Conservation (phyloP, 2,329 filamentous ascomycete genomes). For the Scedosporium aurantiacum region DNA sequence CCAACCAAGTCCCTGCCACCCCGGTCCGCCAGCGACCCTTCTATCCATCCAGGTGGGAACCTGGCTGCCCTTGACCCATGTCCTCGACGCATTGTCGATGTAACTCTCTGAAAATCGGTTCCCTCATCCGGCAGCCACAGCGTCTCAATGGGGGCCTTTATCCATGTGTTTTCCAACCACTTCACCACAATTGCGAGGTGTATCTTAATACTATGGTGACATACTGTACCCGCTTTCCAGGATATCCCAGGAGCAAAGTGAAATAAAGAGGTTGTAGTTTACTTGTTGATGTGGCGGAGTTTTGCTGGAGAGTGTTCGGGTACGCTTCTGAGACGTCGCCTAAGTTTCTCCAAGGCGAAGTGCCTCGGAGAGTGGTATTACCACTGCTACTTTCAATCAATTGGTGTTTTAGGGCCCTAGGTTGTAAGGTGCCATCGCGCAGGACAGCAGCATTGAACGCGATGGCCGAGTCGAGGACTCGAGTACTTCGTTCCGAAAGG, state of each 20-base stretch:
- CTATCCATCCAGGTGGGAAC: background rate
- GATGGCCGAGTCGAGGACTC: no score
- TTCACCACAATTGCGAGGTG: background rate
- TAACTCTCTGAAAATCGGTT: conserved; percentile 1
- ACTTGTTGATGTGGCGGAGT: background rate
- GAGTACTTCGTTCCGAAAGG: no score
- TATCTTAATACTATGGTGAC: background rate
- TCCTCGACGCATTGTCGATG: background rate
- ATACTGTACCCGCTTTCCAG: background rate
- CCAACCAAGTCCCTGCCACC: background rate
- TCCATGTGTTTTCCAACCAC: background rate
- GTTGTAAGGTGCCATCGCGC: no score
- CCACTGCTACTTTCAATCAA: no score
- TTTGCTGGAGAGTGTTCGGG: background rate
- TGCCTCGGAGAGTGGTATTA: no score
- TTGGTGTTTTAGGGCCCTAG: no score
- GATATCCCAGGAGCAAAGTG: background rate
- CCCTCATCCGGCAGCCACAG: background rate
- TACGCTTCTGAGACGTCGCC: background rate
- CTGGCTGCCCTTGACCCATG: background rate
- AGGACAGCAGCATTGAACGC: no score
- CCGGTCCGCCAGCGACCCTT: background rate
- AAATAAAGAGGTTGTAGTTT: background rate
- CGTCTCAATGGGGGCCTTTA: background rate
- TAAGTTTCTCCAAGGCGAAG: background rate